A percentile compares a stretch with the other conserved stretches of the same genome.
These are phyloP conservation scores for Citrus sp. DNA, from an alignment of 345 rosid genomes.

Conservation along the genomic window DNA sequence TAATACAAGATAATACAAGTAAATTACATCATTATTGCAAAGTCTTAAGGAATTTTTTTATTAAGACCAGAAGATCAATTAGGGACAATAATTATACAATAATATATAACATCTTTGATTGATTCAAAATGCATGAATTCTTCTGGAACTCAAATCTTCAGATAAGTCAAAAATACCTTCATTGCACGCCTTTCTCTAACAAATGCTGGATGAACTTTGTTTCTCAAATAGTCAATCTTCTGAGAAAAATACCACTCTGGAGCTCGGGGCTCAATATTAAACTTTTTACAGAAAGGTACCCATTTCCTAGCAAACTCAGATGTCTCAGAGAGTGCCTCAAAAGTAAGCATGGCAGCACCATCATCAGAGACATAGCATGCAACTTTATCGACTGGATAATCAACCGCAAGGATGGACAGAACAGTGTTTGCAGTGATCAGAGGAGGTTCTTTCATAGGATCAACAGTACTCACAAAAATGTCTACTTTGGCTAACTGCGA, in stretches of 20 bases:
- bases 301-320: slow-evolving; percentile 95
- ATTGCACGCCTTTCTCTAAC: slow-evolving; percentile 95
- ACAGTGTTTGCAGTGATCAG: slow-evolving; percentile 98
- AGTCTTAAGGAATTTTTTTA: not conserved
- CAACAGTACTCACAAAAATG: slow-evolving; percentile 92
- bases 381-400: slow-evolving; percentile 91
- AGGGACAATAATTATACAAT: not conserved
- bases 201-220: slow-evolving; percentile 94
- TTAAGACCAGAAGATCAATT: not conserved
- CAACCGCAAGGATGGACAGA: slow-evolving; percentile 94
- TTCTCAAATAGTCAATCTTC: slow-evolving; percentile 91
- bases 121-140: not conserved
- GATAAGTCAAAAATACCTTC: slow-evolving; percentile 51
- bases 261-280: slow-evolving; percentile 88
- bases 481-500: slow-evolving; percentile 81
- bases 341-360: slow-evolving; percentile 99
- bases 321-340: slow-evolving; percentile 97
- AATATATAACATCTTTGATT: not conserved
- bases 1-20: not conserved
- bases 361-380: slow-evolving; percentile 98
- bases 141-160: not conserved
- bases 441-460: slow-evolving; percentile 98
- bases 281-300: slow-evolving; percentile 99
- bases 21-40: not conserved
- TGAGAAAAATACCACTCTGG: slow-evolving; percentile 98